Percentiles rank a stretch among this genome's conserved stretches.
Conservation (phyloP, 257 asterid species). For the Echites panduratus region DNA sequence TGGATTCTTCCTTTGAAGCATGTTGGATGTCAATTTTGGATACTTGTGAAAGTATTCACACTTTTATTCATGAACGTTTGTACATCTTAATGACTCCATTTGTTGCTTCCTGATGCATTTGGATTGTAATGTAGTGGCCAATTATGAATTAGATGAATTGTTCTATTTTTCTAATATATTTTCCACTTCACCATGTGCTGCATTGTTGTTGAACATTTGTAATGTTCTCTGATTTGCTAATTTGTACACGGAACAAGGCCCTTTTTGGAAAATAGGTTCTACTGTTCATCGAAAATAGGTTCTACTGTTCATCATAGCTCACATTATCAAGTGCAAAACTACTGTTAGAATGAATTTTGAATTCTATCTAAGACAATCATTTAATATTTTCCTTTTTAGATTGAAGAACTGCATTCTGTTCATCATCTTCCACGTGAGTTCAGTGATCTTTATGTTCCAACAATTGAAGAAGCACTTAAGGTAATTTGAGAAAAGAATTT, state of each 20-base stretch:
- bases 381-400: constrained; percentile 34
- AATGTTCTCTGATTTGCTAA: constrained; percentile 6
- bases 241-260: not conserved
- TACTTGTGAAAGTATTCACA: not conserved
- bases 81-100: not conserved
- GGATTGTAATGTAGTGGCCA: not conserved
- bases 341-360: not conserved
- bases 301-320: not conserved
- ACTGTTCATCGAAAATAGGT: not conserved
- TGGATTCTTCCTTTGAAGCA: not conserved
- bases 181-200: not conserved
- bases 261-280: not conserved
- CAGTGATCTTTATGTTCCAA: constrained; percentile 53
- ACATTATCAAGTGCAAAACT: constrained; percentile 5
- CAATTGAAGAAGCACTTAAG: constrained; percentile 79
- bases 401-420: constrained; percentile 50
- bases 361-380: constrained; percentile 19
- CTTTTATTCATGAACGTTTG: not conserved
- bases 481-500: constrained; percentile 25
- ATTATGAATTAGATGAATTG: not conserved
- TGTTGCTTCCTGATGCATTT: not conserved
- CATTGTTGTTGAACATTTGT: not conserved
- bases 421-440: constrained; percentile 44
- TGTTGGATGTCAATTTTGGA: not conserved
- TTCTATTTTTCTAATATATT: not conserved